Conservation (phyloP, 2,329 filamentous ascomycete species). For the Colletotrichum plurivorum region DNA sequence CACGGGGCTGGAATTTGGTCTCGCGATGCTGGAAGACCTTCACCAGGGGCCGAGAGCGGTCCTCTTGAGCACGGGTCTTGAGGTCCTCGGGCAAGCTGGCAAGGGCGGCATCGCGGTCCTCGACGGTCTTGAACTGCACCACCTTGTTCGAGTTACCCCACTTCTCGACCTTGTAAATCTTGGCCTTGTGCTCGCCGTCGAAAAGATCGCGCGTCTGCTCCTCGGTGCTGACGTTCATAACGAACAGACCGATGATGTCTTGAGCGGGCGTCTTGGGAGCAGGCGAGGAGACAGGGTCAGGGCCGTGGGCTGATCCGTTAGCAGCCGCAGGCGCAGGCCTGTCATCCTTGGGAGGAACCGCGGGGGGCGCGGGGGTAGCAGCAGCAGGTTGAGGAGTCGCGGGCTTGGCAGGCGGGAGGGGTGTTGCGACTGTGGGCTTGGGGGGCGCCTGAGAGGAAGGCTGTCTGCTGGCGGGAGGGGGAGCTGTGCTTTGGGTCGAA, state of each 20-base stretch:
- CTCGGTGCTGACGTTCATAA: slow-evolving; percentile 87
- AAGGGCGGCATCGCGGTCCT: slow-evolving; percentile 86
- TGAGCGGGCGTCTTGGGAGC: slow-evolving; percentile 73
- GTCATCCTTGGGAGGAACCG: slow-evolving; percentile 73
- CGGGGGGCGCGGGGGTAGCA: slow-evolving; percentile 55
- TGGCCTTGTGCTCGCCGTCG: slow-evolving; percentile 83
- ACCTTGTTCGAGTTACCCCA: slow-evolving; percentile 86
- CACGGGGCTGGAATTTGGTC: slow-evolving; percentile 70
- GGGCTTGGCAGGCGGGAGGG: slow-evolving; percentile 55
- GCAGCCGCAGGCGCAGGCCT: slow-evolving; percentile 57
- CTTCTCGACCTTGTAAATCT: slow-evolving; percentile 85
- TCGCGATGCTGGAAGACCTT: slow-evolving; percentile 85
- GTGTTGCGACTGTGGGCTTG: slow-evolving; percentile 58
- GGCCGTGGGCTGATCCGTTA: slow-evolving; percentile 68
- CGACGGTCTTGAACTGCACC: slow-evolving; percentile 83
- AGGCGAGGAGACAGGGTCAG: slow-evolving; percentile 69
- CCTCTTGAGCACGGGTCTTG: slow-evolving; percentile 79
- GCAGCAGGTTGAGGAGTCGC: slow-evolving; percentile 65
- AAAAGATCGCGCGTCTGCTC: slow-evolving; percentile 89
- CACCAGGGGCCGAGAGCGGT: slow-evolving; percentile 84
- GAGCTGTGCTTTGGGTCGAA: slow-evolving; percentile 53
- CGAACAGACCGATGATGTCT: slow-evolving; percentile 87
- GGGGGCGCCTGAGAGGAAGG: slow-evolving; percentile 52
- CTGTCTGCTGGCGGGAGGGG: slow-evolving; percentile 53
- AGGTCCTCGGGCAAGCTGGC: slow-evolving; percentile 81